Evolutionary conservation across 208 protist species (phyloP).

Genomic region (Acanthamoeba sp.): DNA sequence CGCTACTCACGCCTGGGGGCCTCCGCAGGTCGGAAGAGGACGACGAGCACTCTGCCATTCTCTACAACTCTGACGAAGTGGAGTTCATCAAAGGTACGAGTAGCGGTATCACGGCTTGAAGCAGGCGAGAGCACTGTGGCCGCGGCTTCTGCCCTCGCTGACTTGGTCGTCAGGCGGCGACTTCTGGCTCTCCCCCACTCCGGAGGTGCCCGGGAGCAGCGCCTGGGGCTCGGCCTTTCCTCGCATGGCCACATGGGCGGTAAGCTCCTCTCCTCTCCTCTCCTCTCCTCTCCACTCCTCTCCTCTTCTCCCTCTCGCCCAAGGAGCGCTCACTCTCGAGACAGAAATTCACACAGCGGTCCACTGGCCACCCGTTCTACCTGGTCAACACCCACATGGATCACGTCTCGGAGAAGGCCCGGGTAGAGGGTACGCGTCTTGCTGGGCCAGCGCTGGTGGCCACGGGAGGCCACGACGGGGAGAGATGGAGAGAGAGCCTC

Average conservation of each 20-base stretch:
- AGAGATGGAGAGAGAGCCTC: not conserved
- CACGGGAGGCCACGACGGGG: no score
- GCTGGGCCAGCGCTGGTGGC: no score
- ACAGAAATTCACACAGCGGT: not conserved
- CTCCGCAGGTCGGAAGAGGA: not conserved
- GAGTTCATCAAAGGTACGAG: not conserved
- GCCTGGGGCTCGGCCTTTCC: constrained; percentile 5
- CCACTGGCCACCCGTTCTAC: constrained; percentile 30
- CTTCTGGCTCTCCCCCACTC: constrained; percentile 24
- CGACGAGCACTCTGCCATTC: not conserved
- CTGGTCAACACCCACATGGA: constrained; percentile 39
- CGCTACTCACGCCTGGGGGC: no score
- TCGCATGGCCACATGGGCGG: constrained; percentile 39
- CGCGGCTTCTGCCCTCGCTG: no score
- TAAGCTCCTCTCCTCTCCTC: not conserved
- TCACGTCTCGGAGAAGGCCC: not conserved
- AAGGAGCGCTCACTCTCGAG: no score
- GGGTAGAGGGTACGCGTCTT: not conserved
- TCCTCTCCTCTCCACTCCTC: not conserved
- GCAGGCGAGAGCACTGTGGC: no score
- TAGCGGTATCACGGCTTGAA: not conserved
- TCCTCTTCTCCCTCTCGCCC: no score
- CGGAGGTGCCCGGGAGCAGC: constrained; percentile 2
- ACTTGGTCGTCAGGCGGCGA: constrained; percentile 2
- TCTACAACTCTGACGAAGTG: not conserved